Base-by-base conservation (phyloP, 2,329 filamentous ascomycete genomes). In the Scortechinia acanthostroma region DNA sequence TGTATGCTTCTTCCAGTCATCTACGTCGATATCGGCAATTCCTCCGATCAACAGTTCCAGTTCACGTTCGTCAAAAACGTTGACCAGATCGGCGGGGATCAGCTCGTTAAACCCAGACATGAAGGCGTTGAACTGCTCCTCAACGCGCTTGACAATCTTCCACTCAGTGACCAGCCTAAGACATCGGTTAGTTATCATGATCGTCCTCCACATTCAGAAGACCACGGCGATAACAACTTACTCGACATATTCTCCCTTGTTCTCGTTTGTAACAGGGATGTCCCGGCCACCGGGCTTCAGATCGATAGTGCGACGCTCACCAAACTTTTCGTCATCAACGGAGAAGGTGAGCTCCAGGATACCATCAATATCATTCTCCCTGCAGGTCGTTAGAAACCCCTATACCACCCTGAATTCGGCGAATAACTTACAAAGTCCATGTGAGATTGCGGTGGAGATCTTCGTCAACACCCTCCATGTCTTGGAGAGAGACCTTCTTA, bases 1-100 rank as follows among this genome's bases (percentile, higher is more conserved):
- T 42, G 93, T 98, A 69, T 98, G 93, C 74, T 98, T 98, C 85
- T 98, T 97, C 93, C 93, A 98, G 67, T 98, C 93, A 49, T 98
- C 93, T 15, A 98, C 91, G 58, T 98, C 93, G 54, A 98, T 98
- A 67, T 98, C 93, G n/a, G 93, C 93, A 56, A 98, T 98, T 76
- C 93, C 93, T 53, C 93, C 93, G 59, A 98, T 97, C 54, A 98
- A 76, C 53, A 98, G 70, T 67, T 98, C 93, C 42, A 98, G 74
- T 66, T 98, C 93, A 57, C 93, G 87, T 73, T 98, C 93, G 59
- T 98, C 93, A 58, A 98, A 98, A 33, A 98, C 93, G 56, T 96
- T 97, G 66, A 98, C 91, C 43, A 98, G 77, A 59, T 98, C 93
- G 46, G 91, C 83, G 2, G 93, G 93, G 48, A 98, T 97, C 28